A percentile compares a stretch with the other conserved stretches of the same genome.
phyloP scores from a whole-genome alignment of 768 basidiomycete species.

The Lentinula lateritia region DNA sequence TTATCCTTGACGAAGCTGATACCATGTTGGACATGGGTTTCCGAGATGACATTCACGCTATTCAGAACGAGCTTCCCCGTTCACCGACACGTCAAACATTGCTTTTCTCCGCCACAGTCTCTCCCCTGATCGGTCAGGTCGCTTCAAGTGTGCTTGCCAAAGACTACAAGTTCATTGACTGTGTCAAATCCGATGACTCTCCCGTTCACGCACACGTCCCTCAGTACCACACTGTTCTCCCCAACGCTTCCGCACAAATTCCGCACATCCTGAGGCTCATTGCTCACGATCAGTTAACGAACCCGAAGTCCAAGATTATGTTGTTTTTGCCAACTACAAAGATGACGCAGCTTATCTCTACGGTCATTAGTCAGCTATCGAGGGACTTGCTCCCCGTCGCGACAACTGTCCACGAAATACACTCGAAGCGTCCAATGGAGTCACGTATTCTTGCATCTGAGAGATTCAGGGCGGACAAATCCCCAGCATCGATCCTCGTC shows the following conservation, averaged over 20 bases:
- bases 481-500: slow-evolving; percentile 60
- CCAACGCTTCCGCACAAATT: slow-evolving; percentile 59
- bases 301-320: slow-evolving; percentile 66
- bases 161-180: slow-evolving; percentile 70
- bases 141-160: slow-evolving; percentile 53
- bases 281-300: slow-evolving; percentile 79
- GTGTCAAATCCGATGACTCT: slow-evolving; percentile 52
- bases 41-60: slow-evolving; percentile 76
- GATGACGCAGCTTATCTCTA: slow-evolving; percentile 71
- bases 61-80: slow-evolving; percentile 56
- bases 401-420: slow-evolving; percentile 72
- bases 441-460: slow-evolving; percentile 52
- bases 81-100: slow-evolving; percentile 77
- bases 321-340: slow-evolving; percentile 85
- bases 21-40: slow-evolving; percentile 91
- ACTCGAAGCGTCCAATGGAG: slow-evolving; percentile 67
- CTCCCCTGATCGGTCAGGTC: slow-evolving; percentile 63
- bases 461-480: slow-evolving; percentile 50
- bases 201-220: slow-evolving; percentile 72
- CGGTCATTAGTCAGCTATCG: slow-evolving; percentile 49
- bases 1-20: slow-evolving; percentile 92
- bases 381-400: slow-evolving; percentile 41
- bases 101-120: slow-evolving; percentile 87
- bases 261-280: slow-evolving; percentile 77
- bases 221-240: slow-evolving; percentile 78